Conservation (phyloP, 176 grass and related monocot species). For the Eragrostis curvula region DNA sequence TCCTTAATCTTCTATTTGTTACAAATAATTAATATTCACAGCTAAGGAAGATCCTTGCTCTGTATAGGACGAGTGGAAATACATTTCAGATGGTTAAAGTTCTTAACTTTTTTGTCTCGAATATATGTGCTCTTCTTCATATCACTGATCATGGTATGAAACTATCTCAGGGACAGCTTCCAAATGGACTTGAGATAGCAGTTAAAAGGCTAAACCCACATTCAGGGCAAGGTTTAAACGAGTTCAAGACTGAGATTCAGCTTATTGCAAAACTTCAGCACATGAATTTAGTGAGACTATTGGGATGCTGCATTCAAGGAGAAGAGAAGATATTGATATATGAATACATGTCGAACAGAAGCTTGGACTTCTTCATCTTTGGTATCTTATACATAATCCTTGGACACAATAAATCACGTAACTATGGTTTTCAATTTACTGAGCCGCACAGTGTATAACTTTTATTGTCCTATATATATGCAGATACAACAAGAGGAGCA, state of each 20-base stretch:
- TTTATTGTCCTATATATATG: background rate
- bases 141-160: background rate
- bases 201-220: slow-evolving; percentile 39
- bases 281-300: slow-evolving; percentile 50
- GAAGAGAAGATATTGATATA: slow-evolving; percentile 61
- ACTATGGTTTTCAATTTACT: background rate
- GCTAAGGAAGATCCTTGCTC: too few species aligned
- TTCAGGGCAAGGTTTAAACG: slow-evolving; percentile 47
- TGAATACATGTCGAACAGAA: slow-evolving; percentile 57
- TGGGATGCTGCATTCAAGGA: slow-evolving; percentile 41
- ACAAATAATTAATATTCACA: too few species aligned
- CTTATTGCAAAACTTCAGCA: slow-evolving; percentile 59
- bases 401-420: too few species aligned
- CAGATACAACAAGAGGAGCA: slow-evolving; percentile 28
- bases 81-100: too few species aligned
- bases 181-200: slow-evolving; percentile 43
- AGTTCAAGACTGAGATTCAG: slow-evolving; percentile 50
- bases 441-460: background rate
- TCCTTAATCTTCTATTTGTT: too few species aligned
- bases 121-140: too few species aligned
- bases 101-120: too few species aligned
- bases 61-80: too few species aligned
- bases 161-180: slow-evolving; percentile 33
- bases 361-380: slow-evolving; percentile 59
- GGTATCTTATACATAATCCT: slow-evolving; percentile 7